Evolutionary conservation across 495 filamentous ascomycete genomes (phyloP).

Genomic region (Corynascus novoguineensis): DNA sequence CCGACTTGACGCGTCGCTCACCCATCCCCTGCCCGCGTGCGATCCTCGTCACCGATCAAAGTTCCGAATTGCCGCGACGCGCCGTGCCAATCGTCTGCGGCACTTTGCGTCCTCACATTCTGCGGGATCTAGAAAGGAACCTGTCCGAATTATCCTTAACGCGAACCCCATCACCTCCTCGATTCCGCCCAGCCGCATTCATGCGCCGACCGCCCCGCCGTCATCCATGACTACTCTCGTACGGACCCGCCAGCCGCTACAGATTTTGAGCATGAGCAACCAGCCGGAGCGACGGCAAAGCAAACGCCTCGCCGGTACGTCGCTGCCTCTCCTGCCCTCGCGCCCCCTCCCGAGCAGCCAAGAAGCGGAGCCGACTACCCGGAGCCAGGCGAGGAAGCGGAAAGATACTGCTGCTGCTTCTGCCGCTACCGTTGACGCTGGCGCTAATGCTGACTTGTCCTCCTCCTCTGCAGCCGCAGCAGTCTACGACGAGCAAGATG

Average conservation of each 20-base stretch:
- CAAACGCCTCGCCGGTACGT: conserved; percentile 53
- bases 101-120: not conserved
- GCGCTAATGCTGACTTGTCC: conserved; percentile 2
- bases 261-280: conserved; percentile 57
- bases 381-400: conserved; percentile 7
- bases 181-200: conserved; percentile 7
- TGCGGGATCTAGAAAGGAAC: not conserved
- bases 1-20: conserved; percentile 7
- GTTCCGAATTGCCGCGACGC: conserved; percentile 15
- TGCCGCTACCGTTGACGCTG: too few species aligned
- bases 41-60: not conserved
- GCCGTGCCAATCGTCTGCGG: conserved; percentile 8
- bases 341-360: conserved; percentile 5
- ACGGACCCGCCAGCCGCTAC: conserved; percentile 52
- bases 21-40: not conserved
- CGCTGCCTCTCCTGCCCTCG: conserved; percentile 12
- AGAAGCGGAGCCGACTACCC: not conserved
- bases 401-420: conserved; percentile 3
- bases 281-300: conserved; percentile 50
- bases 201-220: conserved; percentile 33
- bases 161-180: not conserved
- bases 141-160: not conserved
- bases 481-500: conserved; percentile 61
- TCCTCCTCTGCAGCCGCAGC: conserved; percentile 25
- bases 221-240: conserved; percentile 58